phyloP scores from a whole-genome alignment of 2,329 filamentous ascomycete species.

The Pseudocercospora fuligena region DNA sequence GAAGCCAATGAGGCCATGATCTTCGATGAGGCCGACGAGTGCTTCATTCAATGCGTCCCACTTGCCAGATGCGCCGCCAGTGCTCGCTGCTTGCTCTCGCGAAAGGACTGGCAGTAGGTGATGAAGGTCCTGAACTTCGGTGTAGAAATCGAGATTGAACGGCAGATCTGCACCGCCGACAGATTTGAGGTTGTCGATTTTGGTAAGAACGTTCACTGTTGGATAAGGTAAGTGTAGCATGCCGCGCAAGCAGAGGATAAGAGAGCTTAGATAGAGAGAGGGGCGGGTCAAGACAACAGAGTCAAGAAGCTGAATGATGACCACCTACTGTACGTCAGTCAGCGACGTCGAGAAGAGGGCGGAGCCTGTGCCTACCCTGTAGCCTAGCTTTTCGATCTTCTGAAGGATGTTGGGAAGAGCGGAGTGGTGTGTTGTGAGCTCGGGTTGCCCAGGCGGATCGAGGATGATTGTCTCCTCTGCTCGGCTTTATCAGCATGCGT shows the following conservation, averaged over 20 bases:
- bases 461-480: constrained; percentile 89
- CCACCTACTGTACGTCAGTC: constrained; percentile 66
- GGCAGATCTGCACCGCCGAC: constrained; percentile 75
- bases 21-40: constrained; percentile 83
- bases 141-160: constrained; percentile 97
- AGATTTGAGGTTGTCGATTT: constrained; percentile 89
- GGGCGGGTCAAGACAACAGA: constrained; percentile 92
- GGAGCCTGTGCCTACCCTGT: constrained; percentile 68
- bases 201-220: constrained; percentile 93
- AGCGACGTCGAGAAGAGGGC: constrained; percentile 30
- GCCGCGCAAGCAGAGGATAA: constrained; percentile 88
- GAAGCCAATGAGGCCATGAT: constrained; percentile 87
- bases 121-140: constrained; percentile 90
- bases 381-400: constrained; percentile 85
- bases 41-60: constrained; percentile 85
- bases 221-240: constrained; percentile 99
- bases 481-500: neutral
- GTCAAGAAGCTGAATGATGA: constrained; percentile 91
- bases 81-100: constrained; percentile 64
- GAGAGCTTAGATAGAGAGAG: constrained; percentile 90
- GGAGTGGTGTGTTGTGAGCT: constrained; percentile 94
- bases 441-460: constrained; percentile 95
- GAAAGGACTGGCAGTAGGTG: constrained; percentile 83
- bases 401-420: constrained; percentile 92
- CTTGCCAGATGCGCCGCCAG: constrained; percentile 57